Evolutionary conservation across 202 grass and related monocot species (phyloP).

Genomic region (Bolboschoenoplectus hybrid): DNA sequence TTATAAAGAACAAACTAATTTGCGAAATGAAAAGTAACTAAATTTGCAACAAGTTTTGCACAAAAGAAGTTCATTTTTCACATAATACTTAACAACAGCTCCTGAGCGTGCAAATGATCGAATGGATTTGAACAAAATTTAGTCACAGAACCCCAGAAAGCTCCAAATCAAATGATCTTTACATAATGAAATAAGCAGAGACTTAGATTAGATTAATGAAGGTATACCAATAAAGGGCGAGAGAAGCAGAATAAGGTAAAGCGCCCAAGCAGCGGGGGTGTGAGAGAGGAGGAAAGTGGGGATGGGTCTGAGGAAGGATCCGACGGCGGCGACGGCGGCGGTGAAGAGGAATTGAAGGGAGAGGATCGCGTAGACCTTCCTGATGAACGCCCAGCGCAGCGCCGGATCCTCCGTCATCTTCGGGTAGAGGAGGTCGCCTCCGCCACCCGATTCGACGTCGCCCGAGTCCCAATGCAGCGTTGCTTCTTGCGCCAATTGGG

Average conservation of each 20-base stretch:
- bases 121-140: too few species aligned
- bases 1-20: too few species aligned
- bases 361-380: constrained; percentile 65
- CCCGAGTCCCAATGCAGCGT: neutral
- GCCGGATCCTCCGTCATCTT: constrained; percentile 54
- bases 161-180: neutral
- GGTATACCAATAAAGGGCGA: constrained; percentile 49
- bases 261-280: constrained; percentile 31
- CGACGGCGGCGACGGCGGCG: constrained; percentile 36
- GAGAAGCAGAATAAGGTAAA: constrained; percentile 45
- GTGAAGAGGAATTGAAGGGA: constrained; percentile 52
- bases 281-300: constrained; percentile 44
- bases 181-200: neutral
- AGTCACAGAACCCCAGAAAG: neutral
- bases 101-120: too few species aligned
- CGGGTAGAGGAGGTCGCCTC: neutral
- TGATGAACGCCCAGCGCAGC: constrained; percentile 64
- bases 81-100: neutral
- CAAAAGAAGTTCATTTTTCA: neutral
- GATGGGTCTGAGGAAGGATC: constrained; percentile 38
- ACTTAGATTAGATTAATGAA: too few species aligned
- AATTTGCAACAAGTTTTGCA: too few species aligned
- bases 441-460: neutral
- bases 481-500: neutral
- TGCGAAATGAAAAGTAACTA: too few species aligned